Percentiles rank a stretch among this genome's conserved stretches.
Evolutionary conservation across 2,329 filamentous ascomycete species (phyloP).

Genomic region (Ceratocystis smalleyi): DNA sequence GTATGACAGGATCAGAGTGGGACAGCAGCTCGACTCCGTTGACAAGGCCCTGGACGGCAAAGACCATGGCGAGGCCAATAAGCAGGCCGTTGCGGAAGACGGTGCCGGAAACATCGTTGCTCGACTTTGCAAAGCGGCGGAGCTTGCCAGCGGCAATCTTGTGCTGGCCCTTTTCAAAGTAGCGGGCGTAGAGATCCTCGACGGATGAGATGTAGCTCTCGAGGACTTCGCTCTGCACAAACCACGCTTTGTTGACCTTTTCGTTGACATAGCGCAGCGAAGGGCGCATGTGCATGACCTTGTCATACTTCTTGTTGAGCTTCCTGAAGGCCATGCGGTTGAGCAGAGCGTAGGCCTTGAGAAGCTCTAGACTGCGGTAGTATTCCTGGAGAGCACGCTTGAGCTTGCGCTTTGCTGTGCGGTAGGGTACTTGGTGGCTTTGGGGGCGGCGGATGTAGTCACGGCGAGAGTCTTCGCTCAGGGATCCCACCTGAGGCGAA

Average conservation of each 20-base stretch:
- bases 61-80: constrained; percentile 51
- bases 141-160: constrained; percentile 84
- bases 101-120: constrained; percentile 31
- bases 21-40: constrained; percentile 41
- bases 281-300: constrained; percentile 64
- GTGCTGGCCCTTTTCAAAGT: constrained; percentile 85
- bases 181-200: constrained; percentile 84
- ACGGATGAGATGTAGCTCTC: constrained; percentile 66
- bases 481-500: constrained; percentile 30
- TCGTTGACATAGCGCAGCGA: constrained; percentile 74
- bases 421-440: constrained; percentile 54
- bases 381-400: constrained; percentile 86
- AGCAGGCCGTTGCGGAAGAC: constrained; percentile 49
- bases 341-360: constrained; percentile 79
- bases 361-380: constrained; percentile 75
- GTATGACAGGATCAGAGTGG: constrained; percentile 32
- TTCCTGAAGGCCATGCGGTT: constrained; percentile 92
- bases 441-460: constrained; percentile 38
- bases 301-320: constrained; percentile 98
- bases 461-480: constrained; percentile 24
- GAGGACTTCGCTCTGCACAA: constrained; percentile 74
- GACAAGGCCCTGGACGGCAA: constrained; percentile 49
- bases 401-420: constrained; percentile 76
- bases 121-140: constrained; percentile 49
- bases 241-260: constrained; percentile 79